Base-by-base conservation (phyloP, 2,329 filamentous ascomycete genomes). In the Xylariaceae sp. region DNA sequence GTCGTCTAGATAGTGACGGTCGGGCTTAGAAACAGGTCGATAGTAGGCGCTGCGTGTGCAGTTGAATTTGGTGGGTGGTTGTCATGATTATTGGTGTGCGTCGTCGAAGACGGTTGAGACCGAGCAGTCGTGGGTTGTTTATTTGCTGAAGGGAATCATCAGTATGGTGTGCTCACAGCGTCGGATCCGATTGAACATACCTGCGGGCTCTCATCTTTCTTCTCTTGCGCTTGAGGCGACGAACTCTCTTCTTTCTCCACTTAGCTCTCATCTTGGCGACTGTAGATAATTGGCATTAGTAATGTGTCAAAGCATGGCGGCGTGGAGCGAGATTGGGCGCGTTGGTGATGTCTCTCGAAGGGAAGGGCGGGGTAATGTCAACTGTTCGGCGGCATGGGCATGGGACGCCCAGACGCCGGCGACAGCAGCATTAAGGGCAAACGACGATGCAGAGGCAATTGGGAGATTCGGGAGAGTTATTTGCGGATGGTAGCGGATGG, bases 191-290 rank as follows among this genome's bases (percentile, higher is more conserved):
- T 48, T 59, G 48, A 41, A 82, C 92, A 86, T 85, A 97, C 94
- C 88, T 92, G 83, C 94, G 84, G 75, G 93, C 94, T 79, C 94
- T 88, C 83, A 94, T 96, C 93, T 99, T 99, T 92, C 94, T 95
- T 84, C 94, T 92, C 92, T 99, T 99, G 78, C 92, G 89, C 89
- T 97, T 97, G 80, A 99, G 91, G 81, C 94, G 88, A 76, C 94
- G 87, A 82, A 96, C 92, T 80, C 94, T 87, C 93, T 99, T 99
- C 90, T 99, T 99, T 86, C 93, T 94, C 94, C 94, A 97, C 86
- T 97, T 97, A 78, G 92, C 92, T 94, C 93, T 83, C 84, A 87
- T 86, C 81, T 80, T 86, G 82, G 69, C 68, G 64, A 67, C 66
- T 71, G 50, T 54, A 49, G 61, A 52, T 55, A 15, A 35, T 15